phyloP scores from a whole-genome alignment of 202 grass and related monocot species.

The Saccharum hybrid region DNA sequence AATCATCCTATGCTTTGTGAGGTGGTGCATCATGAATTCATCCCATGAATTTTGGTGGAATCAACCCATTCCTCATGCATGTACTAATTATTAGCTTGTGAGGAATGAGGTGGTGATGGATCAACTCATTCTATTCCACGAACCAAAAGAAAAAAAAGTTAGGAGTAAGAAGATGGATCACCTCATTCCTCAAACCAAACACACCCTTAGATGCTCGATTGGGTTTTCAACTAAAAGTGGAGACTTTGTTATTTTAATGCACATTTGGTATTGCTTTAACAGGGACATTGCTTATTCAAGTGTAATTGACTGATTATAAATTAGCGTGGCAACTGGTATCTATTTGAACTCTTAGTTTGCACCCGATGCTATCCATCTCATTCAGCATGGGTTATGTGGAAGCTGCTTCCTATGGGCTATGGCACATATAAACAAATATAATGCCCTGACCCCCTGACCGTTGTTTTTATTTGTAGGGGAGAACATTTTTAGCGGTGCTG shows the following conservation, averaged over 20 bases:
- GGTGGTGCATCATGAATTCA: no score
- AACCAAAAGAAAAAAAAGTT: no score
- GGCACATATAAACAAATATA: not conserved
- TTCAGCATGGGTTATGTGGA: constrained; percentile 2
- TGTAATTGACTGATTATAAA: not conserved
- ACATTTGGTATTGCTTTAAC: not conserved
- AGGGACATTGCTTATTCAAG: not conserved
- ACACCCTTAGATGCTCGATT: constrained; percentile 1
- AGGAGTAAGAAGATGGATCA: not conserved
- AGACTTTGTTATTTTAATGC: not conserved
- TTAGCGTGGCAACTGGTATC: not conserved
- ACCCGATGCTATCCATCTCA: not conserved
- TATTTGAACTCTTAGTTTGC: not conserved
- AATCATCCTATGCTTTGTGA: not conserved
- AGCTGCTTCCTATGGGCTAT: not conserved
- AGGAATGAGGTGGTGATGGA: no score
- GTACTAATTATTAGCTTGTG: no score
- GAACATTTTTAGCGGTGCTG: constrained; percentile 1
- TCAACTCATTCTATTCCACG: no score
- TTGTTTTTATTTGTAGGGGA: constrained; percentile 27
- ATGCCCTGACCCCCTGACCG: not conserved
- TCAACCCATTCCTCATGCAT: no score
- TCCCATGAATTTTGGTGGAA: no score
- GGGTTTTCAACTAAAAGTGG: constrained; percentile 26
- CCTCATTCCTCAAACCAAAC: no score